Evolutionary conservation across 345 rosid genomes (phyloP).

Genomic region (Eucalyptus curtisii): DNA sequence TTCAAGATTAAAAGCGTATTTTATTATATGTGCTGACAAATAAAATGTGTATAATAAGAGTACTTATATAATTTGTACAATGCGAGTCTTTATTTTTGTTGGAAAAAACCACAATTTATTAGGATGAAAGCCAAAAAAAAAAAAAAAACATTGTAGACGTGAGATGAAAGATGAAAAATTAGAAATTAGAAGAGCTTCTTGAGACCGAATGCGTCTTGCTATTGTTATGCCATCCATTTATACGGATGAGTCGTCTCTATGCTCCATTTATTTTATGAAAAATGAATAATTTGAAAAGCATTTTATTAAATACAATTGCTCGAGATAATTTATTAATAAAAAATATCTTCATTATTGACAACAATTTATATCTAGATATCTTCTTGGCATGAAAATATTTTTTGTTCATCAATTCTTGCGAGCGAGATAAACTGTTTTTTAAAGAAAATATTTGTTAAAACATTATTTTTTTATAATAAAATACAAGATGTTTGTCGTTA

Average conservation of each 20-base stretch:
- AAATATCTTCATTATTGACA: fast-evolving
- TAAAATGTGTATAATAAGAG: background rate
- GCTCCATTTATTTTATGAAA: fast-evolving
- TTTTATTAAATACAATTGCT: fast-evolving
- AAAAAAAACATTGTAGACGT: background rate
- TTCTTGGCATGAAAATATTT: fast-evolving
- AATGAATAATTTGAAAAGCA: too few species aligned
- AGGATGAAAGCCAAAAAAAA: fast-evolving
- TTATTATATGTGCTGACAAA: background rate
- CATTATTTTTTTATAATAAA: background rate
- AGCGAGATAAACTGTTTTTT: fast-evolving
- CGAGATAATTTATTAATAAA: fast-evolving
- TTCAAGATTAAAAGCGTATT: background rate
- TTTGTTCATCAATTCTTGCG: fast-evolving
- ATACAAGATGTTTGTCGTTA: background rate
- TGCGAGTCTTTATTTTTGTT: background rate
- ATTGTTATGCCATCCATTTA: background rate
- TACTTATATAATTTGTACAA: background rate
- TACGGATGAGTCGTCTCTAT: fast-evolving
- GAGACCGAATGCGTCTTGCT: background rate
- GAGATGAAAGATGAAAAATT: background rate
- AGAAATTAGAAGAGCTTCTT: background rate
- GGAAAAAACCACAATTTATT: background rate
- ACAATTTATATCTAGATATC: fast-evolving
- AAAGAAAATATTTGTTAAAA: fast-evolving